These are phyloP conservation scores for Colletotrichum truncatum DNA, from an alignment of 2,329 filamentous ascomycete genomes.

Conservation along the genomic window DNA sequence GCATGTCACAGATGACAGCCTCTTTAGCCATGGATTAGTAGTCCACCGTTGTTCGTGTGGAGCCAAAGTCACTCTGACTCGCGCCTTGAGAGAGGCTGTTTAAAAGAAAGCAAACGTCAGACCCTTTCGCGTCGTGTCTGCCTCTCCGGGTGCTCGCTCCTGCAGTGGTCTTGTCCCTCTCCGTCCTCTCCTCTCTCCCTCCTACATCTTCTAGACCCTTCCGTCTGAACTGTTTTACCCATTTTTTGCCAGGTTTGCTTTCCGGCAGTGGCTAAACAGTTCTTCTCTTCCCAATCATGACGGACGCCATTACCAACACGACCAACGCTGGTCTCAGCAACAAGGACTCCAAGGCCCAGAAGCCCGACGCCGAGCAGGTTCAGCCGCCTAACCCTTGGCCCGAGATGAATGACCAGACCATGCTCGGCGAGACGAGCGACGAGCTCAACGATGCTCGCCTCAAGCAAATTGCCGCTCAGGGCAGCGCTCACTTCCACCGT, in stretches of 20 bases:
- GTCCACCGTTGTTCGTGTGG: slow-evolving; percentile 12
- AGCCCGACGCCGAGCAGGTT: slow-evolving; percentile 17
- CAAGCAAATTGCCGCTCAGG: slow-evolving; percentile 55
- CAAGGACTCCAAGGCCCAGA: slow-evolving; percentile 16
- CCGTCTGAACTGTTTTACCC: neutral
- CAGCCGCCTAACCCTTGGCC: slow-evolving; percentile 23
- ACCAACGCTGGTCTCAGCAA: slow-evolving; percentile 6
- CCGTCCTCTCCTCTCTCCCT: neutral
- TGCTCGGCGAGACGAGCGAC: slow-evolving; percentile 33
- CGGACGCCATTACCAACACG: slow-evolving; percentile 19
- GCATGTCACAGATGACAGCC: slow-evolving; percentile 21
- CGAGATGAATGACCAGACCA: slow-evolving; percentile 18
- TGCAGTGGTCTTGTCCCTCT: neutral
- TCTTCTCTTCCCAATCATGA: slow-evolving; percentile 5
- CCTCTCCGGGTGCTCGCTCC: slow-evolving; percentile 5
- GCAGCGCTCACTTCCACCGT: slow-evolving; percentile 58
- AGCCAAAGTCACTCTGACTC: slow-evolving; percentile 19
- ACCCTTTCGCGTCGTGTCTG: slow-evolving; percentile 3
- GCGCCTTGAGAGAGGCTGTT: slow-evolving; percentile 2
- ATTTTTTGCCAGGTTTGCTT: neutral
- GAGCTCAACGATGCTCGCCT: slow-evolving; percentile 50
- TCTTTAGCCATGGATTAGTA: slow-evolving; percentile 9
- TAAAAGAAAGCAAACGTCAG: slow-evolving; percentile 18
- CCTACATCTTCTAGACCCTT: neutral
- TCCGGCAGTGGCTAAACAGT: neutral